Percentiles rank a stretch among this genome's conserved stretches.
phyloP scores from a whole-genome alignment of 495 filamentous ascomycete genomes.

The Neurospora pannonica region DNA sequence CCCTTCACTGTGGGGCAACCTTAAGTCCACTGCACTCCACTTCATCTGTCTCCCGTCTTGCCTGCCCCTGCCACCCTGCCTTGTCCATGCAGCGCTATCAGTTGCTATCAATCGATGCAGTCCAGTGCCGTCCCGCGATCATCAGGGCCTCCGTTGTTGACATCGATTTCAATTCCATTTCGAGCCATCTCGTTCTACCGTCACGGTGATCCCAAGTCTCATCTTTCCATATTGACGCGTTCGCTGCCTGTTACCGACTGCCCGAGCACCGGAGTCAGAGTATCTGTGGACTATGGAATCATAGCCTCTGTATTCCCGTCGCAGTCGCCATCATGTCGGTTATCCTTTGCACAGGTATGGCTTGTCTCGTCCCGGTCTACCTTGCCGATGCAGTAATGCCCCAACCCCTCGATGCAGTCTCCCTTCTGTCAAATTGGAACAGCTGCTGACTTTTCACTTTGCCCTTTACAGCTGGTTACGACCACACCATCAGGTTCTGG shows the following conservation, averaged over 20 bases:
- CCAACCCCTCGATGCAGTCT: background rate
- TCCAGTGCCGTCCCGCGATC: background rate
- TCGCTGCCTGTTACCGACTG: background rate
- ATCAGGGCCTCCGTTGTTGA: background rate
- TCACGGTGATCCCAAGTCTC: background rate
- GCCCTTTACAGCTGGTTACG: constrained; percentile 69
- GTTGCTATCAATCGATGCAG: background rate
- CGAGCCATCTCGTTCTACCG: background rate
- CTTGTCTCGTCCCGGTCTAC: background rate
- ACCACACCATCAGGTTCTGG: constrained; percentile 99
- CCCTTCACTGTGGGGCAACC: background rate
- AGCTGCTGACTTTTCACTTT: constrained; percentile 1
- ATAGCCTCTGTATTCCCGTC: constrained; percentile 3
- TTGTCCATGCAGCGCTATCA: background rate
- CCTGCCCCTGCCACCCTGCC: background rate
- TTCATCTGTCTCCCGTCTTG: background rate
- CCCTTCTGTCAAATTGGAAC: background rate
- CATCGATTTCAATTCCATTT: background rate
- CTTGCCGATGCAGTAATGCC: background rate
- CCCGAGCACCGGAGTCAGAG: background rate
- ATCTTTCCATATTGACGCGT: background rate
- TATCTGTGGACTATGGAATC: constrained; percentile 8
- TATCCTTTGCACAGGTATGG: constrained; percentile 76
- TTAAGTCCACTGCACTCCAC: background rate
- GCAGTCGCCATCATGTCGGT: constrained; percentile 56